Evolutionary conservation across 2,329 filamentous ascomycete genomes (phyloP), one percentile per base, ranked within the genome.

Genomic region (Nemania sp.): DNA sequence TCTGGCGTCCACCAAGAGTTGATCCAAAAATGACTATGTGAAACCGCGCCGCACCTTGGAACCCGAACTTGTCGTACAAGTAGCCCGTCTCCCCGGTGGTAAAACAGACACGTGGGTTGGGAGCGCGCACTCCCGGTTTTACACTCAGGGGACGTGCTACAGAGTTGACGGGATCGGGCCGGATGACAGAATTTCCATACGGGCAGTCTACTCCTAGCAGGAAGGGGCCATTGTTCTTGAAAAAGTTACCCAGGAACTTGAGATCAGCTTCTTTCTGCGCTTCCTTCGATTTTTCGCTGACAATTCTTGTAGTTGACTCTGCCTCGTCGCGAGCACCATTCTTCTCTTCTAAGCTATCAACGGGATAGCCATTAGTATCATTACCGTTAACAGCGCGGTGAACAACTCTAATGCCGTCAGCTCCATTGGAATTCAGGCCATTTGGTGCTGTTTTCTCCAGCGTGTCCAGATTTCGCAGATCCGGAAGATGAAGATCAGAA

Each of bases 21-120:
- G 64, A 62, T 39, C 43, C 68, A 39, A 71, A 71, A 2, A 71
- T 26, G 1, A 71, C 41, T 2, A 71, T 50, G 50, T 71, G 68
- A 44, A 72, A 65, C 24, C 40, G 53, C 4, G 58, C 48, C 1
- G 56, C 54, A 3, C 68, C 67, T 6, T 28, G 59, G 15, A 71
- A 48, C 30, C 46, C 54, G 36, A 71, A 49, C 28, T 50, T 56
- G 39, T 72, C 69, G 54, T 72, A 71, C 3, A 72, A 57, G 41
- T 71, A 71, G 2, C 63, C 64, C 0, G 66, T 67, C 17, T 61
- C 42, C 6, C 47, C 52, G 3, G 57, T 42, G 1, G 24, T 46
- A 41, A 69, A 63, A 33, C 64, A 64, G 17, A 70, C 52, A 2
- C 68, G 60, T 4, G 68, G 64, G 42, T 70, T 70, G 1, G 68